phyloP scores from a whole-genome alignment of 331 rosid species.

The Arachis monticola region DNA sequence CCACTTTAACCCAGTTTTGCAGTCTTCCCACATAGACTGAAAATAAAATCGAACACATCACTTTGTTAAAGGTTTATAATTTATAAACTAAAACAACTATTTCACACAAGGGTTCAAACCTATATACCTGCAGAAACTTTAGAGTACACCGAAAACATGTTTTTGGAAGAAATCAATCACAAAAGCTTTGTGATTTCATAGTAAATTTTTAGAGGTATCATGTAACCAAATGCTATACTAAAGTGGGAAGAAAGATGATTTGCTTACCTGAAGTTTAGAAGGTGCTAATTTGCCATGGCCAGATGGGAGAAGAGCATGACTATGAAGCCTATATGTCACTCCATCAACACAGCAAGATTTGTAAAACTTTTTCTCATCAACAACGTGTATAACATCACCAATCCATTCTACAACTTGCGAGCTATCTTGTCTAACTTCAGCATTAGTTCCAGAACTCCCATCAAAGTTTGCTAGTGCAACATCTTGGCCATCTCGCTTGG shows the following conservation, averaged over 20 bases:
- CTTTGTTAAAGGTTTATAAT: conserved; percentile 24
- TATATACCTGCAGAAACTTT: conserved; percentile 25
- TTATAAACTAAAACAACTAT: conserved; percentile 16
- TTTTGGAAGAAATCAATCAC: conserved; percentile 8
- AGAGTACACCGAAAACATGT: conserved; percentile 26
- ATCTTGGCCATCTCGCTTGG: conserved; percentile 55
- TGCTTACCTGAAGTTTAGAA: conserved; percentile 80
- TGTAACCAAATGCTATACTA: conserved; percentile 24
- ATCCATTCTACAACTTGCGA: conserved; percentile 72
- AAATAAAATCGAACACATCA: conserved; percentile 40
- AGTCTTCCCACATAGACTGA: conserved; percentile 93
- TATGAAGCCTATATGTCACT: conserved; percentile 63
- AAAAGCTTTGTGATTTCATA: neutral
- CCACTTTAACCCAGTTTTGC: conserved; percentile 69
- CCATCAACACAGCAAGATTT: conserved; percentile 71
- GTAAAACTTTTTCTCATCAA: conserved; percentile 59
- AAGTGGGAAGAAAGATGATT: conserved; percentile 35
- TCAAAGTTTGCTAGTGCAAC: conserved; percentile 45
- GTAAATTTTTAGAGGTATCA: conserved; percentile 24
- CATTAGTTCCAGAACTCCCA: conserved; percentile 51
- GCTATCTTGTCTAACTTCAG: conserved; percentile 46
- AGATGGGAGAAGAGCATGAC: conserved; percentile 67
- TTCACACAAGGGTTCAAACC: conserved; percentile 35
- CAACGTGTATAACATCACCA: conserved; percentile 52
- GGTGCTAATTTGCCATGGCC: conserved; percentile 63